Conservation (phyloP, 164 flowering plant genomes). For the Nelumbo lutea region DNA sequence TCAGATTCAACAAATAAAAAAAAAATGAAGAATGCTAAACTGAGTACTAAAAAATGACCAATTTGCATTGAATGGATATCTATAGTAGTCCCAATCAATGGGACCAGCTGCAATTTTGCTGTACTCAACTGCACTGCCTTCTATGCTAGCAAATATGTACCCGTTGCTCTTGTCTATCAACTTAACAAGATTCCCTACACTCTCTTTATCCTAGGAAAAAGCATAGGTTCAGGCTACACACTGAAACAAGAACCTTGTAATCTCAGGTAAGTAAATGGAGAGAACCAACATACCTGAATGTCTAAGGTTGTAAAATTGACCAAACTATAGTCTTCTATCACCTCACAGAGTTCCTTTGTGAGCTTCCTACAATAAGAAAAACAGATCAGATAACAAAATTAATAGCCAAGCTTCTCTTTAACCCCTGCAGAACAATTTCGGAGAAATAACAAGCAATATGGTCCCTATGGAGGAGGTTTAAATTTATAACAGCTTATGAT, state of each 20-base stretch:
- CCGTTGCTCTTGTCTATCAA: slow-evolving; percentile 87
- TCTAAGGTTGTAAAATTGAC: slow-evolving; percentile 83
- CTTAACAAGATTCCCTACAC: slow-evolving; percentile 88
- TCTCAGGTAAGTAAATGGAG: not conserved
- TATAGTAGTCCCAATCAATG: slow-evolving; percentile 87
- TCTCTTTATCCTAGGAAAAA: slow-evolving; percentile 72
- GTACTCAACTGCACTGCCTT: slow-evolving; percentile 81
- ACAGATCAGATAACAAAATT: not conserved
- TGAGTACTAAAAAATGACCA: not conserved
- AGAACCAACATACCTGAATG: slow-evolving; percentile 56
- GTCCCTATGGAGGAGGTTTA: not conserved
- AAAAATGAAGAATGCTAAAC: not conserved
- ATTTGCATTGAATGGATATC: slow-evolving; percentile 65
- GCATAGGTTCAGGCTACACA: not conserved
- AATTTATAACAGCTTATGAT: too few species aligned
- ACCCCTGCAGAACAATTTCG: too few species aligned
- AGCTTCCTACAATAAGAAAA: slow-evolving; percentile 57
- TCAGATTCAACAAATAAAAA: not conserved
- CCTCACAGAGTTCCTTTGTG: slow-evolving; percentile 81
- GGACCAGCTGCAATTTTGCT: slow-evolving; percentile 87
- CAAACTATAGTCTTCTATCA: slow-evolving; percentile 64
- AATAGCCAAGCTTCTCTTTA: not conserved
- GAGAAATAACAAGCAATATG: not conserved
- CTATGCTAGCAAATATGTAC: slow-evolving; percentile 74
- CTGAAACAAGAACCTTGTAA: not conserved